These are phyloP conservation scores for Lonicera japonica DNA, from an alignment of 129 eudicot species.

Conservation along the genomic window DNA sequence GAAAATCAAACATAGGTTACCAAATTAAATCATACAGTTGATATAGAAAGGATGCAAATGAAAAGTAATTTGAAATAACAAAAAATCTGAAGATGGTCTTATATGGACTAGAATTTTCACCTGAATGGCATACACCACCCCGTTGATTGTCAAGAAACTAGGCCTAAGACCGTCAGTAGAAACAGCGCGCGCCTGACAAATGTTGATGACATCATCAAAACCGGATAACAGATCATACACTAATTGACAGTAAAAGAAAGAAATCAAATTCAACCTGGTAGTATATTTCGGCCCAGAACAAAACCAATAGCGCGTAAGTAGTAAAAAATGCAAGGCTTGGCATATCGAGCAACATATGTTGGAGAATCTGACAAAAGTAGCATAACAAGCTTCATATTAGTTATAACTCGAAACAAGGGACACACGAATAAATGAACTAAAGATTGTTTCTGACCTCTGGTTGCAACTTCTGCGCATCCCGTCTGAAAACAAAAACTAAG, in stretches of 20 bases:
- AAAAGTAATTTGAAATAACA: too few relatives aligned
- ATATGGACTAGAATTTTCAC: constrained; percentile 37
- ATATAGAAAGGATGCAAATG: too few relatives aligned
- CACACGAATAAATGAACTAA: not conserved
- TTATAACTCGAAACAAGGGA: constrained; percentile 2
- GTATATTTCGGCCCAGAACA: constrained; percentile 97
- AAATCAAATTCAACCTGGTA: constrained; percentile 52
- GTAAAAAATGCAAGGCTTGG: constrained; percentile 94
- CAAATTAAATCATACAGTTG: too few relatives aligned
- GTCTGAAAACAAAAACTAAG: constrained; percentile 59
- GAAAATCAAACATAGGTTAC: too few relatives aligned
- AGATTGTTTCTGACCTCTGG: constrained; percentile 58
- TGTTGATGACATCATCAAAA: constrained; percentile 1
- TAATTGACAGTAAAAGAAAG: constrained; percentile 1
- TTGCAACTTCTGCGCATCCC: constrained; percentile 51
- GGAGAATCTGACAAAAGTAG: constrained; percentile 42
- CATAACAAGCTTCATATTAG: constrained; percentile 6
- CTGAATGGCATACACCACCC: constrained; percentile 67
- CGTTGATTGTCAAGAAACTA: constrained; percentile 67
- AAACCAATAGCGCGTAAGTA: constrained; percentile 73
- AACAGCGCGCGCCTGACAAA: constrained; percentile 61
- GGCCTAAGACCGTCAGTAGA: constrained; percentile 76
- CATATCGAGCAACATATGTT: constrained; percentile 74
- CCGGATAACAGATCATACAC: not conserved
- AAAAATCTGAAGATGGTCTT: too few relatives aligned